phyloP scores from a whole-genome alignment of 768 basidiomycete genomes.

The Russula vinacea region DNA sequence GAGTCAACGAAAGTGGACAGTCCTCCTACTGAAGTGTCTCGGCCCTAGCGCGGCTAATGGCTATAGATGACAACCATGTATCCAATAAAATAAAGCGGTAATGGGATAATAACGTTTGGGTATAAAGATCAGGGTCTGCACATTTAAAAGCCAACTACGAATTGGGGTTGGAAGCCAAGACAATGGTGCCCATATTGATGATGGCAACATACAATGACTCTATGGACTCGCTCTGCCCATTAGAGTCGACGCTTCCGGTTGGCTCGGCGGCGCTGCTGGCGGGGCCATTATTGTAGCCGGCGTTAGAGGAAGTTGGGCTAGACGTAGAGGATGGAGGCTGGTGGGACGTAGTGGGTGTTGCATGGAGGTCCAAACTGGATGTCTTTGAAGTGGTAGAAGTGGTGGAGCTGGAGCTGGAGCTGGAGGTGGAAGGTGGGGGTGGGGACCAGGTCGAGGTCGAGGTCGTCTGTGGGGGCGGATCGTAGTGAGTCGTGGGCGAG shows the following conservation, averaged over 20 bases:
- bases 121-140: slow-evolving; percentile 6
- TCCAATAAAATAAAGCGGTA: slow-evolving; percentile 19
- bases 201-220: not conserved
- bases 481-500: not conserved
- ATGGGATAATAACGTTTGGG: slow-evolving; percentile 13
- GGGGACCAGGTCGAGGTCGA: not conserved
- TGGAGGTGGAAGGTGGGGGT: slow-evolving; percentile 13
- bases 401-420: slow-evolving; percentile 15
- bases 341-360: not conserved
- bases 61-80: slow-evolving; percentile 3
- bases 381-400: not conserved
- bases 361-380: not conserved
- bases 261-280: slow-evolving; percentile 8
- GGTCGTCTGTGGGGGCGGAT: not conserved
- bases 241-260: not conserved
- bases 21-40: slow-evolving; percentile 10
- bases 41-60: slow-evolving; percentile 7
- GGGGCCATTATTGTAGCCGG: not conserved
- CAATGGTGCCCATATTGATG: slow-evolving; percentile 3
- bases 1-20: slow-evolving; percentile 9
- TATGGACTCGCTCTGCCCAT: not conserved
- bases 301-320: not conserved
- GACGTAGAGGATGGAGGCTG: not conserved
- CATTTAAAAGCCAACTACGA: slow-evolving; percentile 2
- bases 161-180: not conserved